These are phyloP conservation scores for Cordyceps javanica DNA, from an alignment of 2,329 filamentous ascomycete genomes.

Conservation along the genomic window DNA sequence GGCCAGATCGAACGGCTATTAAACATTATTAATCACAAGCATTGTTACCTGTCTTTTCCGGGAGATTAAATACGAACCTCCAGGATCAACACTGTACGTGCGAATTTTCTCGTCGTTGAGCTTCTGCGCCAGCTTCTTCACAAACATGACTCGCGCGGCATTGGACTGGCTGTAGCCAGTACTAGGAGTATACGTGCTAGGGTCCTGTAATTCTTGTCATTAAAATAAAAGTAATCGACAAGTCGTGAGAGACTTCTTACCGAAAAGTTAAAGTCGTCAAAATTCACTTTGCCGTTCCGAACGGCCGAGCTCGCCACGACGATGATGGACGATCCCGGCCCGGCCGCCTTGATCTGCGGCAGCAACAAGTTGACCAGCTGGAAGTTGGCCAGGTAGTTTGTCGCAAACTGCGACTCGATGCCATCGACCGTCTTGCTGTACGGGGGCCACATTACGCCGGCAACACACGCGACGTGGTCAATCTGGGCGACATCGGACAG, in stretches of 20 bases:
- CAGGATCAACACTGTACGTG: no score
- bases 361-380: conserved; percentile 39
- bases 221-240: not conserved
- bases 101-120: no score
- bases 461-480: conserved; percentile 13
- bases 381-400: conserved; percentile 48
- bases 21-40: no score
- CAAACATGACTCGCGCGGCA: no score
- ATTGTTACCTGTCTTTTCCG: no score
- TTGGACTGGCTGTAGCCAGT: no score
- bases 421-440: conserved; percentile 16
- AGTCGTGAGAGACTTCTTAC: not conserved
- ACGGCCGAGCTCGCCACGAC: not conserved
- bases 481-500: conserved; percentile 8
- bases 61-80: no score
- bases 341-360: not conserved
- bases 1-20: no score
- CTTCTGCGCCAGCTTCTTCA: no score
- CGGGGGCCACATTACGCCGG: conserved; percentile 12
- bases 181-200: not conserved
- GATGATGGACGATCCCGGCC: not conserved
- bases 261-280: not conserved
- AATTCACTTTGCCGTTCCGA: not conserved
- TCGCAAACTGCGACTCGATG: conserved; percentile 38
- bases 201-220: not conserved